Conservation (phyloP, 257 asterid species). For the Misopates orontium region DNA sequence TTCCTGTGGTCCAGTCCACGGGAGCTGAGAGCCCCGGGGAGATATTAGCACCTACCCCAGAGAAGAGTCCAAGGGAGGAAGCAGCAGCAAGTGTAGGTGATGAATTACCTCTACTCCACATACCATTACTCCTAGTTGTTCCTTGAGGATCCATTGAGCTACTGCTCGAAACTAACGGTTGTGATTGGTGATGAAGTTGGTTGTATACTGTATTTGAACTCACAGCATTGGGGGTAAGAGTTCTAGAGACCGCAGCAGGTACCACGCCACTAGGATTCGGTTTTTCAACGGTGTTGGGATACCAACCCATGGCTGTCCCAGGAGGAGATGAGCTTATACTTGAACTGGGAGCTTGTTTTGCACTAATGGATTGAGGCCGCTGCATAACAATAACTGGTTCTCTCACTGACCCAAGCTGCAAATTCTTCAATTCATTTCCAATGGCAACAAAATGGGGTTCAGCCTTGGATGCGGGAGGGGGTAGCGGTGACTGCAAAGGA, state of each 20-base stretch:
- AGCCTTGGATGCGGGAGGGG: slow-evolving; percentile 37
- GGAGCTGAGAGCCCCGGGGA: slow-evolving; percentile 46
- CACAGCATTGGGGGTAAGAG: slow-evolving; percentile 30
- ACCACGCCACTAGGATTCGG: slow-evolving; percentile 43
- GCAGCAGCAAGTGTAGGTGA: slow-evolving; percentile 54
- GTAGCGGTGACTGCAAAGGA: slow-evolving; percentile 43
- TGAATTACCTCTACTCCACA: slow-evolving; percentile 41
- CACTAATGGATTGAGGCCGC: slow-evolving; percentile 47
- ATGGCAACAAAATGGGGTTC: slow-evolving; percentile 42
- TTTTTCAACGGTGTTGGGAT: slow-evolving; percentile 37
- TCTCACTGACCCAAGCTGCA: slow-evolving; percentile 66
- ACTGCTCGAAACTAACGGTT: slow-evolving; percentile 41
- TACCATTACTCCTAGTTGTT: slow-evolving; percentile 28
- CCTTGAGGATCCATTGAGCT: slow-evolving; percentile 28
- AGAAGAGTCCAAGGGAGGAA: slow-evolving; percentile 58
- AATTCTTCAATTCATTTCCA: slow-evolving; percentile 57
- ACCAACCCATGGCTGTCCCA: slow-evolving; percentile 40
- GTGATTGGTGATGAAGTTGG: slow-evolving; percentile 46
- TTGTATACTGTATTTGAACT: slow-evolving; percentile 40
- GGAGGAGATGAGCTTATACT: slow-evolving; percentile 52
- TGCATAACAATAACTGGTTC: slow-evolving; percentile 63
- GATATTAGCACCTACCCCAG: slow-evolving; percentile 46
- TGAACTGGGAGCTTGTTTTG: slow-evolving; percentile 41
- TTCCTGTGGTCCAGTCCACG: slow-evolving; percentile 57
- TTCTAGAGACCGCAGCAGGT: slow-evolving; percentile 41